Evolutionary conservation across 257 asterid species (phyloP), one percentile per base, ranked within the genome.

Genomic region (Cordia subcordata): DNA sequence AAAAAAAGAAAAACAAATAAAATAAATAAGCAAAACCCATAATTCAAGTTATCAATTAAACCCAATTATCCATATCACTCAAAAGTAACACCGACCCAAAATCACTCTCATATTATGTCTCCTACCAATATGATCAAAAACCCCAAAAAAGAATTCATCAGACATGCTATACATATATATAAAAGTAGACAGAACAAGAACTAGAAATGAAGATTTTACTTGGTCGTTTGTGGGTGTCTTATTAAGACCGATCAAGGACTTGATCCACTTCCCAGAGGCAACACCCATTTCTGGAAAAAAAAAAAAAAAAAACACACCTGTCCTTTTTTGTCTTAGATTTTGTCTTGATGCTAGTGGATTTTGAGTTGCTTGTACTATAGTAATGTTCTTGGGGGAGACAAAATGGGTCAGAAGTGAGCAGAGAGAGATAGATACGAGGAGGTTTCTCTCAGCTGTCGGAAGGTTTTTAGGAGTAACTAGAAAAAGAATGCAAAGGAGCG

Each of bases 191-290:
- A 10, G 15, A 51, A 38, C 17, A 12, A 3, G n/a, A 61, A 12
- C 21, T 33, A 42, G 23, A 18, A 23, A 39, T 13, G 38, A 16
- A n/a, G n/a, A 38, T 63, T 85, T 73, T 65, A 85, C 94, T 10
- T 72, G 68, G 64, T 85, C 86, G 40, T 69, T 76, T 0, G 62
- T 50, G 33, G 82, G 77, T 12, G 75, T 62, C 75, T 83, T 87
- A 70, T 71, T 82, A 8, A 78, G 81, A 13, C 79, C 72, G 53
- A 90, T 80, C 22, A 90, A 61, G n/a, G 98, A 85, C 67, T 82
- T 85, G 46, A 90, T 85, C 98, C 98, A 90, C 54, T 81, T 90
- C 50, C 87, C 94, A 1, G 97, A 81, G n/a, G n/a, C n/a, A 76
- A 74, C 88, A 67, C 98, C 95, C 98, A 90, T 90, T 69, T 57